Base-by-base conservation (phyloP, 768 basidiomycete genomes). In the Tylopilus rubrobrunneus region DNA sequence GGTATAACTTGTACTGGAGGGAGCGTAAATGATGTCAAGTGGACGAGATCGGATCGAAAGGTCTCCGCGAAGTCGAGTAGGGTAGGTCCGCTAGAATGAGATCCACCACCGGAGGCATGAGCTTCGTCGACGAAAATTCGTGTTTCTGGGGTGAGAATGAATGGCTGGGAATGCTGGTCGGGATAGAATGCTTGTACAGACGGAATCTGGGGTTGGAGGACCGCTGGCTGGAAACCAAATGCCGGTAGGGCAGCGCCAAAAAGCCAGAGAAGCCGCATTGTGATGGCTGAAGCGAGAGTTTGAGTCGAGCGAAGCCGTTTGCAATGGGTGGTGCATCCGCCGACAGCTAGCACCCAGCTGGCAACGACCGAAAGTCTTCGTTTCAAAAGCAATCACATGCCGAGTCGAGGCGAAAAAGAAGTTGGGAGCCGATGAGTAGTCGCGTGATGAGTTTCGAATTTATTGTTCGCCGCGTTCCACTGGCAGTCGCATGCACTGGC, bases 51-150 rank as follows among this genome's bases (percentile, higher is more conserved):
- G 1, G 58, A 56, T 4, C 66, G 72, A 43, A 77, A 76, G 3
- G 68, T 73, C 27, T 67, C 52, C 3, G 75, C 76, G 45, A 69
- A 76, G 17, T 64, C 63, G 28, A 64, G 60, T 3, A 75, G 60
- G 17, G 71, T 69, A 4, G 73, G 73, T 15, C 58, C 61, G 12
- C 67, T 61, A 9, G 56, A 48, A 40, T 45, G 45, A 40, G 49
- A 47, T n/a, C 41, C 45, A 6, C 25, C 2, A 8, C 49, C 34
- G 7, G 15, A 55, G 0, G 64, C 69, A 56, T 65, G 63, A 4
- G 25, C 23, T 43, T 64, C 54, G 55, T 76, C 73, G n/a, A 77
- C 74, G 14, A 74, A 25, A 29, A 77, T 71, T 43, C 62, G 63
- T 14, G 72, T 69, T 43, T 58, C 51, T 7, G 70, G 42, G 7